Evolutionary conservation across 2,329 filamentous ascomycete genomes (phyloP), one percentile per base, ranked within the genome.

Genomic region (Fusarium sp.): DNA sequence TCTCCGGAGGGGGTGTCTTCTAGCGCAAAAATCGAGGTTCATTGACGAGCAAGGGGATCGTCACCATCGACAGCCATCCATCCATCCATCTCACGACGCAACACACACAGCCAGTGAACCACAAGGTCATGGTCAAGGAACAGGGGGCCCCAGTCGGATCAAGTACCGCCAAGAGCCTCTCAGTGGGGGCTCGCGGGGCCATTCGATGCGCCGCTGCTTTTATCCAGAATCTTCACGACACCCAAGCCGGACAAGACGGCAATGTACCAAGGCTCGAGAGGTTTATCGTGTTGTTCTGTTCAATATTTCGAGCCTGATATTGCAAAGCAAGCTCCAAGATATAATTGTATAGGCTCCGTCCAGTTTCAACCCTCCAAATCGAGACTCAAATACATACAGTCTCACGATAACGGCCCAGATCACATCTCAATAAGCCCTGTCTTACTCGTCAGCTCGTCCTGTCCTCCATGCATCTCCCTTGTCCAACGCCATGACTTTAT

Each of bases 121-220:
- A 24, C 32, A 42, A 62, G 58, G 28, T 45, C 47, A 55, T 47
- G 39, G 45, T n/a, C 45, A 67, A 17, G 62, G 36, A 62, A 58
- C 42, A 55, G 47, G 65, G 71, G 47, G 15, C 59, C 71, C 72
- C 56, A 26, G 72, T 47, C 64, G n/a, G 48, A 26, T 62, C 60
- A 65, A 72, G 52, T 64, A 44, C 62, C 66, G 74, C 76, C 71
- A 78, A 78, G 73, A 57, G 52, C 41, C 38, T 56, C 68, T 68
- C 50, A 69, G 76, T 75, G 76, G 76, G 71, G 74, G 51, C 42
- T 42, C 62, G 66, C 62, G 72, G 72, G 55, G 68, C 62, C 65
- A 60, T 47, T 68, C 54, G 64, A 66, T 73, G 39, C 61, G 61
- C 57, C 45, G 73, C 59, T 74, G 64, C 64, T 74, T 75, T 72